Base-by-base conservation (phyloP, 2,329 filamentous ascomycete genomes). In the Cytospora piceae region DNA sequence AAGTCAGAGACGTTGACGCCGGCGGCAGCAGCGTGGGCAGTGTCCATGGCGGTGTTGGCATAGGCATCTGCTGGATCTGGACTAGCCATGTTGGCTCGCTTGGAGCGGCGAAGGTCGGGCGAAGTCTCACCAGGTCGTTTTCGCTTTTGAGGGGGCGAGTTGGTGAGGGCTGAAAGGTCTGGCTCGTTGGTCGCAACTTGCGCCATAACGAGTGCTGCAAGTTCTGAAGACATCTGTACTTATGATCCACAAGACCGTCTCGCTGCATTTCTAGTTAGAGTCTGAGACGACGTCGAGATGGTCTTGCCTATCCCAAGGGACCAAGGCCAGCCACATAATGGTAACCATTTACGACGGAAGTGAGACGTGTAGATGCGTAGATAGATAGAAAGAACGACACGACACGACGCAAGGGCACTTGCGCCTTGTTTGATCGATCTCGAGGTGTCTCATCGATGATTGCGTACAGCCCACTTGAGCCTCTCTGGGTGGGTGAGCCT, bases 1-100 rank as follows among this genome's bases (percentile, higher is more conserved):
- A 87, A 85, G 70, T 87, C 84, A 67, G 83, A 82, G 32, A 83
- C 81, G 34, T 80, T 82, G 58, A 83, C 80, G 22, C 77, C 77
- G 17, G 77, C 78, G 58, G 79, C 78, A 6, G 79, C 79, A 83
- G 83, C 74, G 86, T 87, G 51, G 77, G 66, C 66, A n/a, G 66
- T 66, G 52, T 66, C 66, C 55, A 68, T 66, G 3, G 53, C 15
- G 56, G 46, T 53, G 20, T 54, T 56, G 51, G 46, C 56, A 37
- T 66, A 68, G 31, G 49, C 63, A 42, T 68, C 66, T 22, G 59
- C 53, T n/a, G 66, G 63, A 24, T 68, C 66, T n/a, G 63, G 66
- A 49, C 59, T 65, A 20, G 24, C 34, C 66, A 68, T 66, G 31
- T 52, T 62, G 56, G 55, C 62, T 32, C 67, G 55, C 55, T 68